Evolutionary conservation across 2,329 filamentous ascomycete species (phyloP).

Genomic region (Fusarium sulawesiense): DNA sequence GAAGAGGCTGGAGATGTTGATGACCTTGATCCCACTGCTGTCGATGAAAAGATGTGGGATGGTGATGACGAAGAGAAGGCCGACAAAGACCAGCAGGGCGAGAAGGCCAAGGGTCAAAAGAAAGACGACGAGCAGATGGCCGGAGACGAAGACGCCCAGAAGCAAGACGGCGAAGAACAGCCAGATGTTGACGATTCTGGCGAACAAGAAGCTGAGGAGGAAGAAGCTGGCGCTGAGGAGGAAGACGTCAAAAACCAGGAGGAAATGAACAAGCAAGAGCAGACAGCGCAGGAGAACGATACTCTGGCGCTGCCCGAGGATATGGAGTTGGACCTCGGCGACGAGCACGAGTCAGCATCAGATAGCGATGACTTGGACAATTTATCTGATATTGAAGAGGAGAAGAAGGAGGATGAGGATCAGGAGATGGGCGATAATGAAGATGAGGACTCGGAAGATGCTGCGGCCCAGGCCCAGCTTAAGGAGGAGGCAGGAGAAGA

Average conservation of each 20-base stretch:
- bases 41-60: conserved; percentile 99
- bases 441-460: conserved; percentile 54
- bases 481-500: conserved; percentile 53
- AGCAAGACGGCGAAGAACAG: conserved; percentile 55
- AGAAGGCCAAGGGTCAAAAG: conserved; percentile 77
- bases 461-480: conserved; percentile 53
- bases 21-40: conserved; percentile 86
- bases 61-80: conserved; percentile 82
- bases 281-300: conserved; percentile 84
- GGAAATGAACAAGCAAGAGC: conserved; percentile 71
- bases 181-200: conserved; percentile 59
- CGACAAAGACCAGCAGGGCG: conserved; percentile 83
- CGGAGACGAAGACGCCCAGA: conserved; percentile 68
- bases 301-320: conserved; percentile 87
- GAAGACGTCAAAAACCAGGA: conserved; percentile 67
- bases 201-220: conserved; percentile 63
- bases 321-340: conserved; percentile 85
- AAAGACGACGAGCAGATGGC: conserved; percentile 71
- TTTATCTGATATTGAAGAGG: conserved; percentile 65
- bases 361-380: conserved; percentile 70
- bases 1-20: conserved; percentile 93
- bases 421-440: conserved; percentile 54
- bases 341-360: conserved; percentile 69
- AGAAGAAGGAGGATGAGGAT: conserved; percentile 53
- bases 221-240: conserved; percentile 71